Conservation (phyloP, 495 filamentous ascomycete genomes). For the Penicillium paradoxum region DNA sequence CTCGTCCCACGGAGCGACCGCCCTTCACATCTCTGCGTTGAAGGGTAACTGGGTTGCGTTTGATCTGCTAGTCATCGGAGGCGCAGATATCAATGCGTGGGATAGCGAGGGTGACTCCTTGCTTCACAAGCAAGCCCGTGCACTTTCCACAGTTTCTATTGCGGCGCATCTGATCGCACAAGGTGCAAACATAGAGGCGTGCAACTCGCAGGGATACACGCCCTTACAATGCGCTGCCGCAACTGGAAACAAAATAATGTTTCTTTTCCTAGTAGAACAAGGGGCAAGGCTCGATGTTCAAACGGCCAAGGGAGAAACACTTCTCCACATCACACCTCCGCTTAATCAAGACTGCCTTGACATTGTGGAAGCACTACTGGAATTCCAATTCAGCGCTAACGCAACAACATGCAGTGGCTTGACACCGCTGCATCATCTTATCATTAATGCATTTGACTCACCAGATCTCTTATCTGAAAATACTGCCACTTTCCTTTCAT, state of each 20-base stretch:
- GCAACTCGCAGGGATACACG: constrained; percentile 27
- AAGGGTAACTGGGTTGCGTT: constrained; percentile 29
- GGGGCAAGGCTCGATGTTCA: constrained; percentile 27
- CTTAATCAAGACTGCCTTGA: constrained; percentile 21
- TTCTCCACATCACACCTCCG: constrained; percentile 29
- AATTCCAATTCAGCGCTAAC: constrained; percentile 10
- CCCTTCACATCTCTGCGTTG: constrained; percentile 25
- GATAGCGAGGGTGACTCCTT: constrained; percentile 24
- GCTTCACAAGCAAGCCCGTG: constrained; percentile 28
- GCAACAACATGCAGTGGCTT: constrained; percentile 21
- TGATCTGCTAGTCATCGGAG: constrained; percentile 27
- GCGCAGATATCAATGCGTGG: constrained; percentile 33
- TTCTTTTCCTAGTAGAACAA: constrained; percentile 20
- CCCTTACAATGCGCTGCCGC: constrained; percentile 33
- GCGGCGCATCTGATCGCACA: constrained; percentile 19
- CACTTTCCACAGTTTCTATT: constrained; percentile 6
- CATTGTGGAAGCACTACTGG: constrained; percentile 23
- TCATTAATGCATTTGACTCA: no score
- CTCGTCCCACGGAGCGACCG: constrained; percentile 19
- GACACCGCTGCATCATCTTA: constrained; percentile 30
- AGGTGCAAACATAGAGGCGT: constrained; percentile 33
- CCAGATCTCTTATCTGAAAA: no score
- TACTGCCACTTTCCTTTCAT: no score
- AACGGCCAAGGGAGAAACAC: constrained; percentile 25
- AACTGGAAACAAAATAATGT: constrained; percentile 25